Evolutionary conservation across 176 grass and related monocot genomes (phyloP).

Genomic region (Phragmites australis): DNA sequence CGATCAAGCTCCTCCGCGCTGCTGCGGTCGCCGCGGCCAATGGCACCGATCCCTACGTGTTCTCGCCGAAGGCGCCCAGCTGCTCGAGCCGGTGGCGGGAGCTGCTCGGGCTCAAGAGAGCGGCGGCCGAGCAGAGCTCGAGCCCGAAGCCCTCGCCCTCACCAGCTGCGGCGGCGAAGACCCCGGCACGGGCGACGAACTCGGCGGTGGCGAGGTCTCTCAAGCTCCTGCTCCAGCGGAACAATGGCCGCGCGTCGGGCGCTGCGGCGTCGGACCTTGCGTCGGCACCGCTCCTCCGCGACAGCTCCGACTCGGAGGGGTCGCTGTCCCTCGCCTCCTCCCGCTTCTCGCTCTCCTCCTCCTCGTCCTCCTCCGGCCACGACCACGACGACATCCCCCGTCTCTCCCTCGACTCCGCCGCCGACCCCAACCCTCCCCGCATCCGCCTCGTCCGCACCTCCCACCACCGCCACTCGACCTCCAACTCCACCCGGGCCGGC

Average conservation of each 20-base stretch:
- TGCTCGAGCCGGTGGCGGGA: conserved; percentile 91
- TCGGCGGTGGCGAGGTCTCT: conserved; percentile 48
- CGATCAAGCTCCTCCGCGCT: conserved; percentile 39
- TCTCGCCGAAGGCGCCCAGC: conserved; percentile 91
- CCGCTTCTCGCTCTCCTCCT: conserved; percentile 77
- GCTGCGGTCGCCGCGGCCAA: background rate
- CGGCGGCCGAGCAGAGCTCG: conserved; percentile 23
- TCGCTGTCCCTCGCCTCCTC: conserved; percentile 67
- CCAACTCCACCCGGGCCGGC: conserved; percentile 24
- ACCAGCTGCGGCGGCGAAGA: background rate
- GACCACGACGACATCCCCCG: conserved; percentile 80
- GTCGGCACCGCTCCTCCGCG: conserved; percentile 66
- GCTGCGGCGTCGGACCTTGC: conserved; percentile 42
- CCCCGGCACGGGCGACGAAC: conserved; percentile 8
- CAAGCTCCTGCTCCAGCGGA: conserved; percentile 75
- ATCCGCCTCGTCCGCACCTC: conserved; percentile 54
- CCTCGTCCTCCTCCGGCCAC: conserved; percentile 63
- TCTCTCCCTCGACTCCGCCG: conserved; percentile 76
- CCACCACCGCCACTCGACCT: conserved; percentile 28
- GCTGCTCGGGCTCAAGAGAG: conserved; percentile 68
- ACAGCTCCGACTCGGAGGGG: conserved; percentile 75
- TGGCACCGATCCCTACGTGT: conserved; percentile 61
- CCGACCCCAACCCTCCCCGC: conserved; percentile 44
- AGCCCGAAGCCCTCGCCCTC: conserved; percentile 40
- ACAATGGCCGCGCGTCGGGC: conserved; percentile 34